phyloP scores from a whole-genome alignment of 805 yeast species.

The Saccharomycopsis sp. region DNA sequence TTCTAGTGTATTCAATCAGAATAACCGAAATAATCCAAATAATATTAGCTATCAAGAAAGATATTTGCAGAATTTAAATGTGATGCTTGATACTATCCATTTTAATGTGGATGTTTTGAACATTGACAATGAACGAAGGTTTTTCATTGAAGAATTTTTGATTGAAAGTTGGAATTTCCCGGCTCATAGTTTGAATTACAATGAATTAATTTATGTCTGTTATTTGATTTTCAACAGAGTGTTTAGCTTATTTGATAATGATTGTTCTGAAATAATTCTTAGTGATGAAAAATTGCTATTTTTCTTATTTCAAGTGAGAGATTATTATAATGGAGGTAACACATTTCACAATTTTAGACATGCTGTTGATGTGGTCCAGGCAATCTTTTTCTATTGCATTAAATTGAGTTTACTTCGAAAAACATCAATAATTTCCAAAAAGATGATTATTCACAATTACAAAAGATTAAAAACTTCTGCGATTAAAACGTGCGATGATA shows the following conservation, averaged over 20 bases:
- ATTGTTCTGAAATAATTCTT: slow-evolving; percentile 22
- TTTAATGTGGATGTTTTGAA: slow-evolving; percentile 21
- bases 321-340: slow-evolving; percentile 75
- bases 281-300: slow-evolving; percentile 45
- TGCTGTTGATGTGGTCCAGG: slow-evolving; percentile 93
- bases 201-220: slow-evolving; percentile 60
- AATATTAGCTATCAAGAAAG: neutral
- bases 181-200: slow-evolving; percentile 56
- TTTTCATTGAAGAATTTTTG: slow-evolving; percentile 28
- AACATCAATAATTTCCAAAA: slow-evolving; percentile 13
- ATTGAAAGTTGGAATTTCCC: slow-evolving; percentile 64
- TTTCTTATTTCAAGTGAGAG: slow-evolving; percentile 61
- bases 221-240: slow-evolving; percentile 46
- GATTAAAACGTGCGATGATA: neutral
- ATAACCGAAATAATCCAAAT: neutral
- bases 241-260: slow-evolving; percentile 25
- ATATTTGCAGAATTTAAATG: slow-evolving; percentile 14
- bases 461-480: neutral
- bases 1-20: neutral
- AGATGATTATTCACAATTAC: slow-evolving; percentile 14
- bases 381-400: slow-evolving; percentile 59
- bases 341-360: slow-evolving; percentile 95
- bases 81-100: slow-evolving; percentile 20
- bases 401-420: slow-evolving; percentile 25
- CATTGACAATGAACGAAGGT: slow-evolving; percentile 23